Evolutionary conservation across 2,329 filamentous ascomycete species (phyloP).

Genomic region (Paecilomyces dactylethromorphus): DNA sequence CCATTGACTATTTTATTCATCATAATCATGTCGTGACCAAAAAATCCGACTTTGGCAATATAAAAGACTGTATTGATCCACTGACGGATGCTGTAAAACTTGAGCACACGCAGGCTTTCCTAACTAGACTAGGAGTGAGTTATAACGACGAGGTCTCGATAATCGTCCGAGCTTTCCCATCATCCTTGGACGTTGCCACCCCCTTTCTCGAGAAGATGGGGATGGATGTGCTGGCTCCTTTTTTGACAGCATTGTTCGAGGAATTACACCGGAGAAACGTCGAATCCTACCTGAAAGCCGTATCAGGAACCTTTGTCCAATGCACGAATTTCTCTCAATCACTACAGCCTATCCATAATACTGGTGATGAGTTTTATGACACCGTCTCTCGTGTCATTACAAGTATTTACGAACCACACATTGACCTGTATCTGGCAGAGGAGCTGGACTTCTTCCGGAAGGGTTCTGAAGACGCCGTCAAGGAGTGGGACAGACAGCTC

Average conservation of each 20-base stretch:
- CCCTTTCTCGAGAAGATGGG: conserved; percentile 74
- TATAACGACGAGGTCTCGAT: conserved; percentile 76
- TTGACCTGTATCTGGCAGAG: conserved; percentile 89
- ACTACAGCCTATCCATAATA: conserved; percentile 58
- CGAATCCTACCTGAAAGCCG: conserved; percentile 73
- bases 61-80: conserved; percentile 74
- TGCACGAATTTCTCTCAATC: conserved; percentile 69
- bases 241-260: conserved; percentile 77
- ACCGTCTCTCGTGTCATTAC: conserved; percentile 62
- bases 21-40: conserved; percentile 80
- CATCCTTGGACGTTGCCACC: conserved; percentile 64
- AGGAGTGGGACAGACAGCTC: conserved; percentile 83
- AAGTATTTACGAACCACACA: conserved; percentile 78
- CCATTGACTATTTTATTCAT: conserved; percentile 77
- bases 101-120: conserved; percentile 74
- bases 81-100: conserved; percentile 63
- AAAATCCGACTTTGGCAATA: conserved; percentile 62
- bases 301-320: conserved; percentile 85
- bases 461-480: conserved; percentile 69
- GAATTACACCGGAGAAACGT: conserved; percentile 73
- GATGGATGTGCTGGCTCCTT: conserved; percentile 77
- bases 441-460: conserved; percentile 80
- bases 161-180: conserved; percentile 76
- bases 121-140: conserved; percentile 65
- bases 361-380: conserved; percentile 54